Evolutionary conservation across 2,329 filamentous ascomycete species (phyloP).

Genomic region (Cladosporium sphaerospermum): DNA sequence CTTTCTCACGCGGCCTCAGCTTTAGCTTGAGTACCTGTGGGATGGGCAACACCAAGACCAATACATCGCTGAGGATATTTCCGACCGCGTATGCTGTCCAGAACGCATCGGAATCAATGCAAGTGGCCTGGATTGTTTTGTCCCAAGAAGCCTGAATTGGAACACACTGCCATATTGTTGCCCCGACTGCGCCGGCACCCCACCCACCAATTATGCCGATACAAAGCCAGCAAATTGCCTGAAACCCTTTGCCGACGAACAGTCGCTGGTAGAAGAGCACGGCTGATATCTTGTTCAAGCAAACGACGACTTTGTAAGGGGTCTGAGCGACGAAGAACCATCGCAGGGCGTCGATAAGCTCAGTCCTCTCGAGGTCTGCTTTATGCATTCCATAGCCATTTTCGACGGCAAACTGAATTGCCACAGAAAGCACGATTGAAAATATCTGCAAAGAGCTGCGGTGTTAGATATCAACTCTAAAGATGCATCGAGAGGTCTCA

Average conservation of each 20-base stretch:
- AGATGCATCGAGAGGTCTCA: background rate
- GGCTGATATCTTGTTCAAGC: slow-evolving; percentile 30
- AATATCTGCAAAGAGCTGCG: slow-evolving; percentile 3
- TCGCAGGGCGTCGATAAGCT: slow-evolving; percentile 10
- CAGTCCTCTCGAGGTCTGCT: slow-evolving; percentile 10
- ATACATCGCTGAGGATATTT: slow-evolving; percentile 25
- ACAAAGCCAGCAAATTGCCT: slow-evolving; percentile 20
- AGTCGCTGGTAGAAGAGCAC: slow-evolving; percentile 29
- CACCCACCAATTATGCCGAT: slow-evolving; percentile 25
- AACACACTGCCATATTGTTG: slow-evolving; percentile 30
- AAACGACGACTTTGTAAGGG: slow-evolving; percentile 29
- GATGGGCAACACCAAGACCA: slow-evolving; percentile 25
- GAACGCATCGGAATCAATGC: slow-evolving; percentile 23
- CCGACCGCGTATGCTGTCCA: slow-evolving; percentile 20
- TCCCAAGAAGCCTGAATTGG: slow-evolving; percentile 30
- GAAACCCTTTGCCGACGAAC: slow-evolving; percentile 26
- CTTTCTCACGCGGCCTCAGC: slow-evolving; percentile 19
- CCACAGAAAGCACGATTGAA: slow-evolving; percentile 13
- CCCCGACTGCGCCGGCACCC: slow-evolving; percentile 25
- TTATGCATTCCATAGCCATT: slow-evolving; percentile 19
- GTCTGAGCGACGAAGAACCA: slow-evolving; percentile 30
- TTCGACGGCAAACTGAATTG: slow-evolving; percentile 14
- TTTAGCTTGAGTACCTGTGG: slow-evolving; percentile 22
- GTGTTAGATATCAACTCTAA: background rate
- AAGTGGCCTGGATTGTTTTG: slow-evolving; percentile 24